Base-by-base conservation (phyloP, 805 yeast genomes). In the Candida methanosorbosa region DNA sequence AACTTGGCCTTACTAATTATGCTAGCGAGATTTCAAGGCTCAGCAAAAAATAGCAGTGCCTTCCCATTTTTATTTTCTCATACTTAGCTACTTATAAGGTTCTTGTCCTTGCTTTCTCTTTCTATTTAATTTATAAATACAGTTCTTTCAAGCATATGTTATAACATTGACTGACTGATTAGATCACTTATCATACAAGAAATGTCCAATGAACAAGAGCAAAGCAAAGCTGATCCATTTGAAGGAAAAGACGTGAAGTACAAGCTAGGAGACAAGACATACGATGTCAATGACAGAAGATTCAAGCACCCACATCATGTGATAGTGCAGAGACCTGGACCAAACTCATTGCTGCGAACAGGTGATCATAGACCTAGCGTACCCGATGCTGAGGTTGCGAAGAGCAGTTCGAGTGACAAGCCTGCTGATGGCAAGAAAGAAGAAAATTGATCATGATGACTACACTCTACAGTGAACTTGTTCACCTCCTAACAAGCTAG, bases 321-420 rank as follows among this genome's bases (percentile, higher is more conserved):
- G 18, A 33, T 30, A 18, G 7, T n/a, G 15, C 27, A 24, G 17
- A n/a, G 19, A n/a, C 8, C 5, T n/a, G 22, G 19, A 28, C 13
- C 17, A 9, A 29, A 9, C 22, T 18, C 35, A 5, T 33, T 46
- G 19, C 23, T 44, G 14, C 33, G 23, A 8, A 28, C 17, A 9
- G 35, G 32, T 11, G 44, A 35, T 15, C 48, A 46, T 29, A 37
- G 50, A 29, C 48, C 50, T 7, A 19, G n/a, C 15, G 17, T 12
- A 5, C n/a, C 20, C 16, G 9, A 3, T 27, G 19, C 35, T 17
- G 14, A n/a, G 7, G 27, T n/a, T 25, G 30, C 13, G 30, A 18
- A 28, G 11, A 11, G 23, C 11, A 8, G 8, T 11, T 9, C 8
- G 11, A 11, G 11, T 21, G 23, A 9, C 23, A 21, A 21, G 11